Conservation (phyloP, 768 basidiomycete genomes). For the Daedaleopsis sinensis region DNA sequence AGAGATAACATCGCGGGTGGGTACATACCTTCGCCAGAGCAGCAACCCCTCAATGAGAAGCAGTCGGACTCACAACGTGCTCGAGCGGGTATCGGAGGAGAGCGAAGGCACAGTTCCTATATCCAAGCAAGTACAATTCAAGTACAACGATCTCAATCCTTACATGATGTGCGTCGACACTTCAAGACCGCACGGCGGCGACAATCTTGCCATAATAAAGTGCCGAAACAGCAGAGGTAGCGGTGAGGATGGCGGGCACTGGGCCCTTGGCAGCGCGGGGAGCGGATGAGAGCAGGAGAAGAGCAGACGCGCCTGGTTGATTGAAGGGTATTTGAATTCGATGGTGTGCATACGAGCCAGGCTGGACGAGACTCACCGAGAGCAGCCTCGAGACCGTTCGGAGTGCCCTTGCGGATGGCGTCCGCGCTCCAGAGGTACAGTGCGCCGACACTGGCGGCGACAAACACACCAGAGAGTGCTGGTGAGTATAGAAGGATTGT, state of each 20-base stretch:
- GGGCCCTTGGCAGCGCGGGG: slow-evolving; percentile 77
- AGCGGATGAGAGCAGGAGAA: slow-evolving; percentile 68
- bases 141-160: slow-evolving; percentile 3
- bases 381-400: slow-evolving; percentile 78
- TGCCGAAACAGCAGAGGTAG: slow-evolving; percentile 61
- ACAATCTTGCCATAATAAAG: slow-evolving; percentile 70
- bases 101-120: neutral
- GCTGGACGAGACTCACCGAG: slow-evolving; percentile 51
- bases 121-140: slow-evolving; percentile 9
- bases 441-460: slow-evolving; percentile 63
- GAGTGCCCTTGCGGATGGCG: slow-evolving; percentile 68
- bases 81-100: too few relatives aligned
- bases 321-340: neutral
- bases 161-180: neutral
- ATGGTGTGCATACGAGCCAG: neutral
- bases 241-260: slow-evolving; percentile 63
- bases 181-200: slow-evolving; percentile 33
- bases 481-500: neutral
- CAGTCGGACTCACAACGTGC: too few relatives aligned
- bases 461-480: neutral
- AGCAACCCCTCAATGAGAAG: too few relatives aligned
- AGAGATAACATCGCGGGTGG: too few relatives aligned
- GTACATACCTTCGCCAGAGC: too few relatives aligned
- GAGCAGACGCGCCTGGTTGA: slow-evolving; percentile 66
- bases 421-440: slow-evolving; percentile 83